A percentile compares a stretch with the other conserved stretches of the same genome.
Evolutionary conservation across 1,139 yeast species (phyloP).

Genomic region (Candida tropicalis): DNA sequence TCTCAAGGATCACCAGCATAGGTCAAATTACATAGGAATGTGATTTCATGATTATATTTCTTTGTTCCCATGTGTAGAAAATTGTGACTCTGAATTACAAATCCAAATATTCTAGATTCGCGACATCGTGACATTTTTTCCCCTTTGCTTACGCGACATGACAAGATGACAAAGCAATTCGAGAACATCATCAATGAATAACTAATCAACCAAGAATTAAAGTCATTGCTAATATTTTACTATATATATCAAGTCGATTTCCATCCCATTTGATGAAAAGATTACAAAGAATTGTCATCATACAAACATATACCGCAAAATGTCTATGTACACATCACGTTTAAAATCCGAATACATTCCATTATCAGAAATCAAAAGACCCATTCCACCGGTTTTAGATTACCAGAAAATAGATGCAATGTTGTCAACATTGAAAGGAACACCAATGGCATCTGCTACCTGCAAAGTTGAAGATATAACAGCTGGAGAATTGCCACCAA

Average conservation of each 20-base stretch:
- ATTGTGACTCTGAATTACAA: no score
- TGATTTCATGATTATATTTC: no score
- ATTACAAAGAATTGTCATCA: no score
- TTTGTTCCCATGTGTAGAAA: no score
- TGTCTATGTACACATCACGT: constrained; percentile 43
- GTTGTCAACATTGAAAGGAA: constrained; percentile 71
- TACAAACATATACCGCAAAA: constrained; percentile 12
- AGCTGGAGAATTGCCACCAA: constrained; percentile 73
- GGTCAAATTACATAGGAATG: no score
- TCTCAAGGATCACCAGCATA: no score
- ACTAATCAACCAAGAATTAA: neutral
- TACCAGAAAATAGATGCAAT: constrained; percentile 71
- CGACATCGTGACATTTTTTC: neutral
- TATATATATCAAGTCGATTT: no score
- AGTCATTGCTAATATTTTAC: no score
- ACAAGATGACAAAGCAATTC: neutral
- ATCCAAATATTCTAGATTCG: neutral
- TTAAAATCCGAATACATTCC: constrained; percentile 61
- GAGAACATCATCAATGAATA: neutral
- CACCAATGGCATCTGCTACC: constrained; percentile 65
- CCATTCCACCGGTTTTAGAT: constrained; percentile 83
- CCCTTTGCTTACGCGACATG: neutral
- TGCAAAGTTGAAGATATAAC: constrained; percentile 56
- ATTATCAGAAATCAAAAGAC: constrained; percentile 65
- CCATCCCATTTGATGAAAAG: no score